Evolutionary conservation across 2,329 filamentous ascomycete species (phyloP), one percentile per base, ranked within the genome.

Genomic region (Aspergillus costaricaensis): DNA sequence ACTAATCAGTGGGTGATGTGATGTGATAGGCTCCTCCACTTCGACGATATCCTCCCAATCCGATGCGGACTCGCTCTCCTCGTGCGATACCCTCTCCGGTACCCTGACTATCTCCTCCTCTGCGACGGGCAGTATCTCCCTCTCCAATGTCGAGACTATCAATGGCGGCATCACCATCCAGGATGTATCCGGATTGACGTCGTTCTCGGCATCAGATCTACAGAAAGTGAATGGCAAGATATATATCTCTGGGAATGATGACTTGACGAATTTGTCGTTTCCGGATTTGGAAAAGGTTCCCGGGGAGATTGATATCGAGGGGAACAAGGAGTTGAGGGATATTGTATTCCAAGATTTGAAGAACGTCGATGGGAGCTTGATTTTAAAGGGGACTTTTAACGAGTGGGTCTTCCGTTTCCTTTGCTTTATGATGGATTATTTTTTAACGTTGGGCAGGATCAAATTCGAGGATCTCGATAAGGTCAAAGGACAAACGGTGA

Each of bases 391-490:
- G 1, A 63, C 53, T 2, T 74, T 73, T 30, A 57, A 61, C 41
- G 63, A 55, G 70, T 74, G 38, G 12, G 67, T 55, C 32, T 12
- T 2, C 21, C 7, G 10, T 17, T 19, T 41, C 5, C 2, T 23
- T 23, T 50, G 12, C 39, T 8, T 12, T 30, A 5, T 27, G 3
- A 2, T 15, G 25, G 36, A 8, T 38, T 38, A 15, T 25, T 25
- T 47, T 7, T 59, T 27, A 5, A 27, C n/a, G 27, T 1, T 19
- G 23, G 27, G 9, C 21, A 73, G 72, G 5, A 57, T 74, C 7
- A 70, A 67, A 0, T 56, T 74, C 8, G 57, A 62, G 3, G 64
- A 67, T 4, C 63, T 74, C 5, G 55, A 73, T 10, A 25, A 63
- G 10, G 68, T 73, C 12, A 57, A 63, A 15, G 69, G 70, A 15